Percentiles rank a stretch among this genome's conserved stretches.
Evolutionary conservation across 1,284 basidiomycete species (phyloP).

Genomic region (Gomphus bonarii): DNA sequence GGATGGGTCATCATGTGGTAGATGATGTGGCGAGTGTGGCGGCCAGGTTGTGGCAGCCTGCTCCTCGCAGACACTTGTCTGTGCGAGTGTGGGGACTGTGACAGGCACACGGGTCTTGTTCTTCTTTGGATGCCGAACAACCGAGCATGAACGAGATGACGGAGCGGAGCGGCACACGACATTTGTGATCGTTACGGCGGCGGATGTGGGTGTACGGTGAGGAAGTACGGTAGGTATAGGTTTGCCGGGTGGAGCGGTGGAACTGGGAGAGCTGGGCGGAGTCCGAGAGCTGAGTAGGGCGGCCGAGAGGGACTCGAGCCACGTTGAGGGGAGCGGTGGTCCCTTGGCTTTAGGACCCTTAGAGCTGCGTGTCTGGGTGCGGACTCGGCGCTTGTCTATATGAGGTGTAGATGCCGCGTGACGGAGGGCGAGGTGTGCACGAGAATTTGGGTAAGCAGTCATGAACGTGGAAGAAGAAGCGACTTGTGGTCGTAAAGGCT

Average conservation of each 20-base stretch:
- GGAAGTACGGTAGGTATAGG: not conserved
- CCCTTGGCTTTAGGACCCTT: not conserved
- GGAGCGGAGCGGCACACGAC: slow-evolving; percentile 9
- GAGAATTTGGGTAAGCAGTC: slow-evolving; percentile 21
- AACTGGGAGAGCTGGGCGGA: not conserved
- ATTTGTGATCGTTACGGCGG: slow-evolving; percentile 6
- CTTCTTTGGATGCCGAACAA: not conserved
- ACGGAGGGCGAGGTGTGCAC: slow-evolving; percentile 52
- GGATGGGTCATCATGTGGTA: not conserved
- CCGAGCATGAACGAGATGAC: not conserved
- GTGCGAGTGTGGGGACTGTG: not conserved
- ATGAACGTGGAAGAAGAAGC: slow-evolving; percentile 21
- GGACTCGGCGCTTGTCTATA: slow-evolving; percentile 31
- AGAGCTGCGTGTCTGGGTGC: not conserved
- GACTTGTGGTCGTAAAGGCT: slow-evolving; percentile 25
- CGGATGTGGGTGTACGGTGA: not conserved
- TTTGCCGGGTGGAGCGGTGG: not conserved
- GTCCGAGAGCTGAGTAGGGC: slow-evolving; percentile 1
- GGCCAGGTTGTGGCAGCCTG: slow-evolving; percentile 12
- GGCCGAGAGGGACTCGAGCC: slow-evolving; percentile 9
- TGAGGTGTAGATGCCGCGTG: slow-evolving; percentile 58
- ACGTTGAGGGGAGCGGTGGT: slow-evolving; percentile 13
- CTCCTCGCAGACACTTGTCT: not conserved
- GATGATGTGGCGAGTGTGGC: slow-evolving; percentile 15
- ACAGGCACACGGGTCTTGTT: not conserved